Conservation (phyloP, 2,329 filamentous ascomycete genomes). For the Fusarium robinianum region DNA sequence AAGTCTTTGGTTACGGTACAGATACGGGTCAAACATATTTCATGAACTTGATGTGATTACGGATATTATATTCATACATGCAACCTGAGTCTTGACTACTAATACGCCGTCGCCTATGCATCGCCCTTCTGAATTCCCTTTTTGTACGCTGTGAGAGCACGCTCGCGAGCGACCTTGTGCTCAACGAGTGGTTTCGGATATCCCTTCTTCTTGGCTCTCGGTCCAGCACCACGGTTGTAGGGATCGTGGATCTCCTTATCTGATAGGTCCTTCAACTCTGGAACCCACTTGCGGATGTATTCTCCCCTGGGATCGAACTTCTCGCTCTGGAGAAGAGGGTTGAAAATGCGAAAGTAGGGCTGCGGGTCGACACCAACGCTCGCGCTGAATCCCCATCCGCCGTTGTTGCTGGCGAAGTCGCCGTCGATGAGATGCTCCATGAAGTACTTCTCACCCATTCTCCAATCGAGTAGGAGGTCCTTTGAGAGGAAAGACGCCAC, state of each 20-base stretch:
- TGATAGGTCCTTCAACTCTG: constrained; percentile 67
- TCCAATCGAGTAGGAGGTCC: constrained; percentile 81
- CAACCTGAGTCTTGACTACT: no score
- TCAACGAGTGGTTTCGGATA: constrained; percentile 78
- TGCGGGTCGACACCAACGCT: constrained; percentile 80
- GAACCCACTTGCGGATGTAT: constrained; percentile 83
- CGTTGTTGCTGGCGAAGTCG: constrained; percentile 79
- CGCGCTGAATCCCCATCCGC: constrained; percentile 62
- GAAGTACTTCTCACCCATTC: constrained; percentile 79
- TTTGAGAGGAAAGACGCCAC: constrained; percentile 81
- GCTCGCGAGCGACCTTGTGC: constrained; percentile 70
- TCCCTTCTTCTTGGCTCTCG: constrained; percentile 64
- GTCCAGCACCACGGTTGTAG: constrained; percentile 66
- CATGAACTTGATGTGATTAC: constrained; percentile 6
- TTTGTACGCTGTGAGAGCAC: constrained; percentile 73
- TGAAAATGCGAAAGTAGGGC: constrained; percentile 91
- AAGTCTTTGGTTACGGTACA: constrained; percentile 63
- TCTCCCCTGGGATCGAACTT: constrained; percentile 79
- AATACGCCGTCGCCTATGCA: no score
- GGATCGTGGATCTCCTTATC: constrained; percentile 81
- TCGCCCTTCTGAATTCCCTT: constrained; percentile 43
- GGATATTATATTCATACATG: background rate
- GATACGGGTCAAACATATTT: constrained; percentile 66
- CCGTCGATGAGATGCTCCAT: constrained; percentile 82
- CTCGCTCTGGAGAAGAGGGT: constrained; percentile 81